Conservation (phyloP, 768 basidiomycete genomes). For the Cyathus striatus region DNA sequence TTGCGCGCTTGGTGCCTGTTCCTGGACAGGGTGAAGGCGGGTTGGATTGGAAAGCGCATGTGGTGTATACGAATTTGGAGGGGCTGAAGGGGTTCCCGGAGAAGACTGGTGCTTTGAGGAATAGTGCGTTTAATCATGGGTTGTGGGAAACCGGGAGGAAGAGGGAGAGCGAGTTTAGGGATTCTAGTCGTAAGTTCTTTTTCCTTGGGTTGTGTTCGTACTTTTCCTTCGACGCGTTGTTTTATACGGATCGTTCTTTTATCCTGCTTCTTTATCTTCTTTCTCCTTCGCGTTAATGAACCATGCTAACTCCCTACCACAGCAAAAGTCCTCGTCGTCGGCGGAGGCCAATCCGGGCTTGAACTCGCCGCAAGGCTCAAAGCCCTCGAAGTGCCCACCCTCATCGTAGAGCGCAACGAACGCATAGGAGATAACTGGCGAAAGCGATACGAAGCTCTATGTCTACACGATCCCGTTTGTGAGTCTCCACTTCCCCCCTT, state of each 20-base stretch:
- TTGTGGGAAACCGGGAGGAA: slow-evolving; percentile 35
- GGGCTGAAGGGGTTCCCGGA: slow-evolving; percentile 41
- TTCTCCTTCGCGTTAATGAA: too few relatives aligned
- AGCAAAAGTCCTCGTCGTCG: slow-evolving; percentile 51
- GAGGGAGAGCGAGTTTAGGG: slow-evolving; percentile 37
- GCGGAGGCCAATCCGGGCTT: slow-evolving; percentile 52
- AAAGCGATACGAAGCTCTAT: slow-evolving; percentile 52
- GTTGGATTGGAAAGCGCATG: slow-evolving; percentile 52
- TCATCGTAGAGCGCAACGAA: slow-evolving; percentile 51
- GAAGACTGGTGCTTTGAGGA: slow-evolving; percentile 33
- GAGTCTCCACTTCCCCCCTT: slow-evolving; percentile 8
- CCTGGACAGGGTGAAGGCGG: too few relatives aligned
- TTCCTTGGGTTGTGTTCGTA: too few relatives aligned
- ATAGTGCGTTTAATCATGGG: slow-evolving; percentile 36
- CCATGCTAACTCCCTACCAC: too few relatives aligned
- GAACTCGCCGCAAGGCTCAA: slow-evolving; percentile 53
- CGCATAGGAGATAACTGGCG: slow-evolving; percentile 57
- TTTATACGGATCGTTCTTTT: too few relatives aligned
- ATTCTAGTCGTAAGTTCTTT: too few relatives aligned
- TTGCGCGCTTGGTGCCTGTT: slow-evolving; percentile 41
- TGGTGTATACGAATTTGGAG: slow-evolving; percentile 45
- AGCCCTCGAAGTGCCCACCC: slow-evolving; percentile 35
- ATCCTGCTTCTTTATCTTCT: too few relatives aligned
- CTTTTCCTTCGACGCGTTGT: too few relatives aligned
- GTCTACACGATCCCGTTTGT: slow-evolving; percentile 49